Evolutionary conservation across 768 basidiomycete genomes (phyloP), one percentile per base, ranked within the genome.

Genomic region (Suillus brevipes): DNA sequence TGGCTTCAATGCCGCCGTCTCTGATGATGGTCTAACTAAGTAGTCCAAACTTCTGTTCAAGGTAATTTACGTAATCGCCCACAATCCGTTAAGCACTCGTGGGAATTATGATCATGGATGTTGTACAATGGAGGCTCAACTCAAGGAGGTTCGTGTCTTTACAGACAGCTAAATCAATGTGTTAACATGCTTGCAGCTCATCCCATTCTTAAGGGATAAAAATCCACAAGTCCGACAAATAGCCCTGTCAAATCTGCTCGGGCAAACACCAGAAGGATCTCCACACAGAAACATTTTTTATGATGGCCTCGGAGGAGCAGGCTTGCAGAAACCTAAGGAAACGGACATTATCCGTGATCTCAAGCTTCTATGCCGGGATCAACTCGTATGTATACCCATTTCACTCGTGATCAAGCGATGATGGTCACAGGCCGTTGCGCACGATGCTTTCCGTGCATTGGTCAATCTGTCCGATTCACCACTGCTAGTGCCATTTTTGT

Each of bases 391-490:
- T 74, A 61, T 43, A 38, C 52, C 45, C 1, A 34, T 66, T 47
- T 47, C 37, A 63, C 42, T 52, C 49, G 56, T 67, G 71, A 57
- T 74, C 64, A 72, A 61, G 25, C 45, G 45, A 42, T 40, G 37
- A 49, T 60, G 36, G 61, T 49, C 36, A 42, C 70, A 97, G 94
- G 86, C 88, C 64, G 86, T 94, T 60, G 93, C 97, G 1, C 97
- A 98, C 70, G 95, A 97, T 80, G 97, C 97, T 3, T 91, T 98
- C 75, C 88, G 92, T 66, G 95, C 95, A 3, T 83, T 99, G 59
- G 89, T 98, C 74, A 99, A 99, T 78, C 84, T 99, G 40, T 92
- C 95, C 3, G 95, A 96, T 77, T 91, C 90, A 37, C 82, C 90
- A 9, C 76, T 89, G 23, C 82, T 96, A 31, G 81, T 89, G 9